phyloP scores from a whole-genome alignment of 257 asterid species.

The Striga asiatica region DNA sequence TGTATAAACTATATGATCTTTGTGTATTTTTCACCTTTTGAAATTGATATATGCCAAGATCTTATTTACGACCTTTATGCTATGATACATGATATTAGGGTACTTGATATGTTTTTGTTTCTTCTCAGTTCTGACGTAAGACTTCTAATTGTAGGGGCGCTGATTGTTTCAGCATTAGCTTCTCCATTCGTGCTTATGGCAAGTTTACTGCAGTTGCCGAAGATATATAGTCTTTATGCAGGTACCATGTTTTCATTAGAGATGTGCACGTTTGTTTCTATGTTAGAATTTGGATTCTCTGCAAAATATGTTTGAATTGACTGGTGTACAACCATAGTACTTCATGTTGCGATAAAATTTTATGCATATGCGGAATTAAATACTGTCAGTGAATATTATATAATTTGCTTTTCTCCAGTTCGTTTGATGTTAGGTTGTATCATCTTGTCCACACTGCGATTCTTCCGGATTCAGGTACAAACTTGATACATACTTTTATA shows the following conservation, averaged over 20 bases:
- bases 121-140: background rate
- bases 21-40: background rate
- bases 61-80: background rate
- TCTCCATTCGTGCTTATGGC: constrained; percentile 60
- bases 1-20: background rate
- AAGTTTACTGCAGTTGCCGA: constrained; percentile 62
- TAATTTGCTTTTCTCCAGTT: constrained; percentile 30
- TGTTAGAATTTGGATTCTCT: no score
- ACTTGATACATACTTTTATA: constrained; percentile 9
- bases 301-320: no score
- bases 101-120: background rate
- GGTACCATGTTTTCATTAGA: constrained; percentile 28
- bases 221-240: constrained; percentile 62
- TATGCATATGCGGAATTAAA: no score
- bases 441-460: constrained; percentile 55
- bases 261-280: background rate
- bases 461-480: constrained; percentile 69
- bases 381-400: background rate
- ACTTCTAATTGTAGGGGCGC: constrained; percentile 43
- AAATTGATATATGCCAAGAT: background rate
- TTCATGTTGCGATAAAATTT: background rate
- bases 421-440: constrained; percentile 75
- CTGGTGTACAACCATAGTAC: background rate
- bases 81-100: background rate
- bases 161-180: constrained; percentile 57